A percentile compares a stretch with the other conserved stretches of the same genome.
These are phyloP conservation scores for Orbilia brochopaga DNA, from an alignment of 2,329 filamentous ascomycete species.

Conservation along the genomic window DNA sequence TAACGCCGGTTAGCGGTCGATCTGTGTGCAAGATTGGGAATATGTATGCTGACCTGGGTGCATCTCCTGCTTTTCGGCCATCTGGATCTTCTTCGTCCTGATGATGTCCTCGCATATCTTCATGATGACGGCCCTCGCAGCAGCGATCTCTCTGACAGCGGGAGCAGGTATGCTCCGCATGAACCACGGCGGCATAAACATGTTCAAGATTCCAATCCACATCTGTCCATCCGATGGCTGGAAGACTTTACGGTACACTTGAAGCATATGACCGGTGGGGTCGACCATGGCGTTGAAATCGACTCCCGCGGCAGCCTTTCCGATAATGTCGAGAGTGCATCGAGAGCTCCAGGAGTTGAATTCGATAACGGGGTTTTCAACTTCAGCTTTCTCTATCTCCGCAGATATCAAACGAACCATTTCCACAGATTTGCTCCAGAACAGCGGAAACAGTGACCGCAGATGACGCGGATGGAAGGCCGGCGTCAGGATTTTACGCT, in stretches of 20 bases:
- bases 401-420: conserved; percentile 68
- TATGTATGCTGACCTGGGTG: conserved; percentile 55
- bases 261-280: conserved; percentile 66
- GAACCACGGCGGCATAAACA: conserved; percentile 70
- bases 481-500: conserved; percentile 78
- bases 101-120: conserved; percentile 72
- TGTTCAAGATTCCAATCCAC: conserved; percentile 62
- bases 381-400: conserved; percentile 58
- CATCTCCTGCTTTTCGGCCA: conserved; percentile 58
- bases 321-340: conserved; percentile 77
- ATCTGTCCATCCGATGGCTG: conserved; percentile 59
- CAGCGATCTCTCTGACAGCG: conserved; percentile 70
- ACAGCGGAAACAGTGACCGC: conserved; percentile 77
- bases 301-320: conserved; percentile 71
- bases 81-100: conserved; percentile 69
- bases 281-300: conserved; percentile 69
- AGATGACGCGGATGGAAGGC: conserved; percentile 86
- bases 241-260: conserved; percentile 66
- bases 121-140: conserved; percentile 68
- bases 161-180: conserved; percentile 70
- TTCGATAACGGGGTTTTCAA: conserved; percentile 62
- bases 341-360: conserved; percentile 70
- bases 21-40: neutral
- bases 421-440: conserved; percentile 79
- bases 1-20: neutral